Percentiles rank a stretch among this genome's conserved stretches.
Evolutionary conservation across 2,329 filamentous ascomycete genomes (phyloP).

Genomic region (Lachnellula cervina): DNA sequence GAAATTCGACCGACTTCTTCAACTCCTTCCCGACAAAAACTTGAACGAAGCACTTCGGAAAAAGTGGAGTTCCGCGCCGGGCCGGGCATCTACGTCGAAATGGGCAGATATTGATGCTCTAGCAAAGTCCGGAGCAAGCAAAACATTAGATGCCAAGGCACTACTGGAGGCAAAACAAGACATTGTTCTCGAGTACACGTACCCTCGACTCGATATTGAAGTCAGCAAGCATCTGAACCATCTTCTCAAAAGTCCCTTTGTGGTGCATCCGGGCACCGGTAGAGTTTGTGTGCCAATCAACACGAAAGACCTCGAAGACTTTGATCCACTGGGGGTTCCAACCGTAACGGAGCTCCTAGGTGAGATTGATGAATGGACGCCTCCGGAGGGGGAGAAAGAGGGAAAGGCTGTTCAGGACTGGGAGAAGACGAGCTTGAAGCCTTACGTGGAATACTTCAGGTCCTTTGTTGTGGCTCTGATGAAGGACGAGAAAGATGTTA

Average conservation of each 20-base stretch:
- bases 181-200: slow-evolving; percentile 94
- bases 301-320: slow-evolving; percentile 64
- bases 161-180: slow-evolving; percentile 91
- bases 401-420: slow-evolving; percentile 67
- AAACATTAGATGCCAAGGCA: slow-evolving; percentile 65
- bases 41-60: slow-evolving; percentile 75
- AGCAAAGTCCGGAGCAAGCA: slow-evolving; percentile 70
- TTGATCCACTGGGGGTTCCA: slow-evolving; percentile 84
- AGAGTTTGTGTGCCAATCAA: slow-evolving; percentile 95
- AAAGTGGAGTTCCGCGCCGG: slow-evolving; percentile 86
- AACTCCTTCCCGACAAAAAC: slow-evolving; percentile 75
- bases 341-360: slow-evolving; percentile 76
- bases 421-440: slow-evolving; percentile 94
- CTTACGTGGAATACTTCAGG: slow-evolving; percentile 86
- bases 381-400: slow-evolving; percentile 38
- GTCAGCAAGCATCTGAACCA: slow-evolving; percentile 98
- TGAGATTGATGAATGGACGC: slow-evolving; percentile 81
- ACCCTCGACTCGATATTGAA: slow-evolving; percentile 92
- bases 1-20: slow-evolving; percentile 70
- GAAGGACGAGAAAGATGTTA: slow-evolving; percentile 63
- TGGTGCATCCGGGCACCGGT: slow-evolving; percentile 91
- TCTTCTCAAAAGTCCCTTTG: slow-evolving; percentile 94
- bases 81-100: slow-evolving; percentile 71
- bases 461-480: slow-evolving; percentile 73
- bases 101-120: slow-evolving; percentile 91